These are phyloP conservation scores for Extremus antarcticus DNA, from an alignment of 495 filamentous ascomycete species.

Conservation along the genomic window DNA sequence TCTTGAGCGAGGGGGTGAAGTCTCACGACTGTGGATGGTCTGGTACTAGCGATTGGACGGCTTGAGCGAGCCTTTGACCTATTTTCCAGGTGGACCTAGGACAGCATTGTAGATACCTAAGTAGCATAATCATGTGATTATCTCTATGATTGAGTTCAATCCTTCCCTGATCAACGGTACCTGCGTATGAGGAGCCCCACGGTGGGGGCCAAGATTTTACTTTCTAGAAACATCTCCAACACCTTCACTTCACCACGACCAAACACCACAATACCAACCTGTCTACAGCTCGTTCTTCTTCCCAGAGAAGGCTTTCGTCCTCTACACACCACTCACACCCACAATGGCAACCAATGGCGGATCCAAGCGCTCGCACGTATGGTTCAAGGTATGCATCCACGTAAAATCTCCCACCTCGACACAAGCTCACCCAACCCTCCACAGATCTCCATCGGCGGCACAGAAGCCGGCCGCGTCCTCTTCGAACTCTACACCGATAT, in stretches of 20 bases:
- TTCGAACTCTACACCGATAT: conserved; percentile 35
- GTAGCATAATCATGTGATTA: no score
- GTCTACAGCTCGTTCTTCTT: neutral
- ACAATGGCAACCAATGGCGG: conserved; percentile 10
- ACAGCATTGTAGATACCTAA: no score
- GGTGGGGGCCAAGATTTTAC: no score
- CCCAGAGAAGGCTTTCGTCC: neutral
- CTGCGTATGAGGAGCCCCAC: neutral
- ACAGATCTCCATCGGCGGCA: conserved; percentile 16
- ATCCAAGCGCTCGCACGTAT: conserved; percentile 17
- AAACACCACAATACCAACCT: neutral
- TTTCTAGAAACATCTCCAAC: neutral
- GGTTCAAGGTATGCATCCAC: conserved; percentile 13
- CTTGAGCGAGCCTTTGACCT: neutral
- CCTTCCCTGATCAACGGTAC: no score
- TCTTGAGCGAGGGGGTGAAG: neutral
- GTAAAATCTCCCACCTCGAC: neutral
- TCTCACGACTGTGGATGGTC: neutral
- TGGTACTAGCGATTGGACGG: neutral
- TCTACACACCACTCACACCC: neutral
- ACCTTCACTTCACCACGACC: neutral
- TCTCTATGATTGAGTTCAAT: no score
- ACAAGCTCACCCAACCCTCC: neutral
- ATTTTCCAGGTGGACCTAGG: no score
- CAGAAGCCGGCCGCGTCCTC: conserved; percentile 11